Percentiles rank a stretch among this genome's conserved stretches.
Evolutionary conservation across 345 rosid genomes (phyloP).

Genomic region (Carallia pectinifolia): DNA sequence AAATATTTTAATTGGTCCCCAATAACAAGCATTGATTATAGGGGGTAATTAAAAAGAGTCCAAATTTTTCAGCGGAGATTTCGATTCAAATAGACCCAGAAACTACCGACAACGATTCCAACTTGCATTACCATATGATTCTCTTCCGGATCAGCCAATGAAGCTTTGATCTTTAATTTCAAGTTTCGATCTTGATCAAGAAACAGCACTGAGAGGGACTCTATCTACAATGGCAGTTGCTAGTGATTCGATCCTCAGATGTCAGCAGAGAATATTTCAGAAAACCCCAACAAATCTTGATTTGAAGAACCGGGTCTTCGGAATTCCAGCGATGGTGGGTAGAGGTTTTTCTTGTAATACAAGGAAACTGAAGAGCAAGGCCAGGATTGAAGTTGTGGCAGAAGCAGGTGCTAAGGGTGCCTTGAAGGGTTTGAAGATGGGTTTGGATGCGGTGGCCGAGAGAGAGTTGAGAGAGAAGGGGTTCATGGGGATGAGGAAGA

Average conservation of each 20-base stretch:
- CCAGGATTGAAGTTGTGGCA: conserved; percentile 19
- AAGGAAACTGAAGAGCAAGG: conserved; percentile 19
- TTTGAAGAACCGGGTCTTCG: conserved; percentile 23
- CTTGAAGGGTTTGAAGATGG: conserved; percentile 26
- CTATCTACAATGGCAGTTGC: conserved; percentile 40
- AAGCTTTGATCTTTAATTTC: background rate
- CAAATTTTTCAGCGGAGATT: background rate
- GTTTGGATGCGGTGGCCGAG: conserved; percentile 49
- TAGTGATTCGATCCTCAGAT: conserved; percentile 21
- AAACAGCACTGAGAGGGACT: background rate
- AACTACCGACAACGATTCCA: conserved; percentile 6
- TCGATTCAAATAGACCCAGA: conserved; percentile 12
- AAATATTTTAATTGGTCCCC: background rate
- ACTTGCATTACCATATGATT: background rate
- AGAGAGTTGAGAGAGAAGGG: conserved; percentile 62
- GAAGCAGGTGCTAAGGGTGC: conserved; percentile 22
- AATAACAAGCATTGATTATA: background rate
- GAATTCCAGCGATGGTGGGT: conserved; percentile 7
- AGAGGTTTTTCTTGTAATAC: conserved; percentile 20
- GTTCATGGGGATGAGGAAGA: conserved; percentile 67
- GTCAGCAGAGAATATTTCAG: conserved; percentile 8
- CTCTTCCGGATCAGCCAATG: too few relatives aligned
- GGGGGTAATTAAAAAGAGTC: background rate
- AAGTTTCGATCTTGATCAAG: background rate
- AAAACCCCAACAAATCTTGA: conserved; percentile 17